A percentile compares a stretch with the other conserved stretches of the same genome.
phyloP scores from a whole-genome alignment of 352 stramenopile genomes.

The Globisporangium spiculum region DNA sequence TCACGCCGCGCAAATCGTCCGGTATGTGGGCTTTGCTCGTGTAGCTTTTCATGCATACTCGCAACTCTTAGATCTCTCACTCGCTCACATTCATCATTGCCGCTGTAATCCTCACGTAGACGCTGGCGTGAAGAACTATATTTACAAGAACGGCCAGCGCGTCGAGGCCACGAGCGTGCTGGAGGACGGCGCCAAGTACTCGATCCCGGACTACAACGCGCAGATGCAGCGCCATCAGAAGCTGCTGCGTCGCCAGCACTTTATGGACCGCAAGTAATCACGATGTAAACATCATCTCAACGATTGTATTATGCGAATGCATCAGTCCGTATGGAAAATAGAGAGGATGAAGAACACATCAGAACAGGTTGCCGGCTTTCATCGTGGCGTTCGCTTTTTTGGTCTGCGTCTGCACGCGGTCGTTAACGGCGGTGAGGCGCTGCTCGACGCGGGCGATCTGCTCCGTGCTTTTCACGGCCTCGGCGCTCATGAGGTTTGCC shows the following conservation, averaged over 20 bases:
- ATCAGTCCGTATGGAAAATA: slow-evolving; percentile 9
- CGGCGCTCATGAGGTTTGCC: slow-evolving; percentile 59
- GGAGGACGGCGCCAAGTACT: slow-evolving; percentile 64
- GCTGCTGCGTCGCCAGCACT: slow-evolving; percentile 79
- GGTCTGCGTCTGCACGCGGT: slow-evolving; percentile 68
- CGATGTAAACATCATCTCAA: not conserved
- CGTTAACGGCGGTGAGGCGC: slow-evolving; percentile 59
- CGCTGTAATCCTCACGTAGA: slow-evolving; percentile 23
- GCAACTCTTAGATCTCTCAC: not conserved
- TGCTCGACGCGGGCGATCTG: slow-evolving; percentile 75
- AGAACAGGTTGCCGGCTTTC: slow-evolving; percentile 43
- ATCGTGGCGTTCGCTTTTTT: slow-evolving; percentile 53
- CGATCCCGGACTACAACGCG: slow-evolving; percentile 65
- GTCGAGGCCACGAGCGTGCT: slow-evolving; percentile 39
- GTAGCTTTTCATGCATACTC: too few species aligned
- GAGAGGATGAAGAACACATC: not conserved
- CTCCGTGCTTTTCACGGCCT: slow-evolving; percentile 63
- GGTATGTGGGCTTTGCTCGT: slow-evolving; percentile 28
- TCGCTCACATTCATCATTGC: not conserved
- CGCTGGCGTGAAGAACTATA: slow-evolving; percentile 68
- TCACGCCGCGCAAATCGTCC: slow-evolving; percentile 61
- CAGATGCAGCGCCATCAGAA: slow-evolving; percentile 74
- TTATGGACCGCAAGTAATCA: slow-evolving; percentile 78
- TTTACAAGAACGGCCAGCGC: slow-evolving; percentile 82
- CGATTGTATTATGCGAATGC: not conserved